These are phyloP conservation scores for Fistulifera pelliculosa DNA, from an alignment of 108 stramenopile species.

Conservation along the genomic window DNA sequence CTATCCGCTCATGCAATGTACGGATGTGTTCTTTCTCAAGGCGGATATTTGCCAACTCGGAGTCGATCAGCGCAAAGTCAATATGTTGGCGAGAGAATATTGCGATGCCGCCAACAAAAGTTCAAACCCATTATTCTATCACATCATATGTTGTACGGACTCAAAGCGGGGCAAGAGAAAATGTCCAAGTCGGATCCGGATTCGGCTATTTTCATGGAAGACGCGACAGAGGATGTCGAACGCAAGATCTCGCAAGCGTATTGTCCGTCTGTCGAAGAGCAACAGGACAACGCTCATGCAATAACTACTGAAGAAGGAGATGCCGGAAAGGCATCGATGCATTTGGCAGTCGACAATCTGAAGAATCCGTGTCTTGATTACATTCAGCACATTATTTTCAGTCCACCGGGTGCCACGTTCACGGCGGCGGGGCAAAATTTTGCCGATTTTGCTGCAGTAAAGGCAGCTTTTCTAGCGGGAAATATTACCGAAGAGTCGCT, in stretches of 20 bases:
- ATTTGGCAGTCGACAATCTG: conserved; percentile 61
- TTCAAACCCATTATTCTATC: conserved; percentile 93
- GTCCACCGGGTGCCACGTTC: conserved; percentile 68
- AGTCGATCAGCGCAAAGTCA: conserved; percentile 98
- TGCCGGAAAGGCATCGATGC: conserved; percentile 85
- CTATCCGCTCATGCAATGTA: conserved; percentile 98
- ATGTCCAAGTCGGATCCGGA: conserved; percentile 99
- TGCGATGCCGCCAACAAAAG: conserved; percentile 89
- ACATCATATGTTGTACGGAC: conserved; percentile 92
- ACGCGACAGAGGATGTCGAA: conserved; percentile 85
- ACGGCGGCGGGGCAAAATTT: conserved; percentile 52
- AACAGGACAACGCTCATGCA: neutral
- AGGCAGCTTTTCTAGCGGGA: conserved; percentile 74
- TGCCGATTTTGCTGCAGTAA: conserved; percentile 64
- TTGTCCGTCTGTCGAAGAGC: conserved; percentile 66
- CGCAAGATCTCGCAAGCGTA: conserved; percentile 88
- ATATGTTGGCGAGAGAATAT: conserved; percentile 99
- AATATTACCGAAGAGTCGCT: conserved; percentile 61
- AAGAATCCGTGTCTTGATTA: conserved; percentile 97
- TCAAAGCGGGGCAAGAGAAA: conserved; percentile 99
- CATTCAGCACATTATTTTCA: conserved; percentile 90
- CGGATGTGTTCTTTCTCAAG: conserved; percentile 98
- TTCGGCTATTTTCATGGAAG: conserved; percentile 99
- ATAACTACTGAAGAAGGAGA: conserved; percentile 23
- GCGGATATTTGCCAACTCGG: conserved; percentile 99